phyloP scores from a whole-genome alignment of 2,329 filamentous ascomycete species.

The Metarhizium brunneum region DNA sequence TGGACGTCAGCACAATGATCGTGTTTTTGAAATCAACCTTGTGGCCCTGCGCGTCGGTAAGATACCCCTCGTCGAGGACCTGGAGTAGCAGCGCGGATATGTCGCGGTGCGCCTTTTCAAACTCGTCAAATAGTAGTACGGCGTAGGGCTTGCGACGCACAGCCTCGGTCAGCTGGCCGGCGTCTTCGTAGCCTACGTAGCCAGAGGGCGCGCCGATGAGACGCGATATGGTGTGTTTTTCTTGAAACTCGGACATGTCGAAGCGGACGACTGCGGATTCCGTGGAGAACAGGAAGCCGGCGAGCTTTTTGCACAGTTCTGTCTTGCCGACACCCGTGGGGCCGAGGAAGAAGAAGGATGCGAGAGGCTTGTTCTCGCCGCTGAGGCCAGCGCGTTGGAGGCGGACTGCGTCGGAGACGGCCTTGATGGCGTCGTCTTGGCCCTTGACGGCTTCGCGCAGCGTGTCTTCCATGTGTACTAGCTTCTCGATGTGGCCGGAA shows the following conservation, averaged over 20 bases:
- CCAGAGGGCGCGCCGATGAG: conserved; percentile 89
- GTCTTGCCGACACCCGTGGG: conserved; percentile 97
- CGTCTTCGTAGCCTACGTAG: conserved; percentile 95
- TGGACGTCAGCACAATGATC: conserved; percentile 92
- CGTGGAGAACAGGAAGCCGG: conserved; percentile 85
- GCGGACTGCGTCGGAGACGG: conserved; percentile 85
- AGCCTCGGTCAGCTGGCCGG: conserved; percentile 90
- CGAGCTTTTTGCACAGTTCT: conserved; percentile 93
- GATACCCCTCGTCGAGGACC: conserved; percentile 90
- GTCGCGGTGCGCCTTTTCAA: conserved; percentile 93
- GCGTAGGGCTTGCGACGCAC: conserved; percentile 93
- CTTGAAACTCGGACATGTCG: conserved; percentile 97
- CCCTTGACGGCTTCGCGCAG: conserved; percentile 77
- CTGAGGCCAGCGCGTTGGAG: conserved; percentile 89
- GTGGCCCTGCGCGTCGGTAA: conserved; percentile 91
- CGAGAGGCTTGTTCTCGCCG: conserved; percentile 82
- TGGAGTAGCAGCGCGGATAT: conserved; percentile 88
- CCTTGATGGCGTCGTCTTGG: conserved; percentile 86
- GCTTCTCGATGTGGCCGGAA: conserved; percentile 85
- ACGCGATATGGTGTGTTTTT: conserved; percentile 90
- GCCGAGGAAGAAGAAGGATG: conserved; percentile 95
- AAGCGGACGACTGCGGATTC: conserved; percentile 86
- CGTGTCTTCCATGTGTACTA: conserved; percentile 91
- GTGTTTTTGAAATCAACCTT: conserved; percentile 96
- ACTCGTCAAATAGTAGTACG: conserved; percentile 91